Percentiles rank a stretch among this genome's conserved stretches.
phyloP scores from a whole-genome alignment of 345 rosid species.

The Clausena lansium region DNA sequence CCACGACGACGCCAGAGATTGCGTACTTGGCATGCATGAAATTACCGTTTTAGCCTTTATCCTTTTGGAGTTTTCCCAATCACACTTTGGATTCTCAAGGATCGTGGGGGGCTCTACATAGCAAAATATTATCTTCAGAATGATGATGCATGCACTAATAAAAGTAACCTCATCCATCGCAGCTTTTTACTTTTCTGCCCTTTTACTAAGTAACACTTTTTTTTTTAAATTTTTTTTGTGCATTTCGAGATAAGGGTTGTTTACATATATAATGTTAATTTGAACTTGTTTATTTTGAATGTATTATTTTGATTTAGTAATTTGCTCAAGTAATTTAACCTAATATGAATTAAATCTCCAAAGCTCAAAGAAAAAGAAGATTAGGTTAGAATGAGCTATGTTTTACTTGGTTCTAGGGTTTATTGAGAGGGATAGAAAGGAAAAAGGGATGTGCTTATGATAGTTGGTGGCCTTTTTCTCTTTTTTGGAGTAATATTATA shows the following conservation, averaged over 20 bases:
- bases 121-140: neutral
- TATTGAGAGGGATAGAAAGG: too few relatives aligned
- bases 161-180: neutral
- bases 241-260: neutral
- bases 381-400: too few relatives aligned
- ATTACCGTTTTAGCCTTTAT: slow-evolving; percentile 16
- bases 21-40: slow-evolving; percentile 2
- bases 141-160: neutral
- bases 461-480: too few relatives aligned
- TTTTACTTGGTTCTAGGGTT: too few relatives aligned
- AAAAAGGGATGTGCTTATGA: too few relatives aligned
- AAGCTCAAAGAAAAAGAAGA: too few relatives aligned
- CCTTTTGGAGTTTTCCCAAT: neutral
- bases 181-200: neutral
- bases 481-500: too few relatives aligned
- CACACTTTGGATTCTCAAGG: neutral
- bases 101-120: slow-evolving; percentile 4
- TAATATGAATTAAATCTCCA: too few relatives aligned
- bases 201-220: neutral
- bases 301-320: too few relatives aligned
- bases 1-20: slow-evolving; percentile 27
- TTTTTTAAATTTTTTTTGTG: neutral
- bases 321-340: neutral
- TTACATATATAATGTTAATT: neutral
- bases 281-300: too few relatives aligned